Percentiles rank a stretch among this genome's conserved stretches.
Evolutionary conservation across 179 eudicot species (phyloP).

Genomic region (Carnegiea gigantea): DNA sequence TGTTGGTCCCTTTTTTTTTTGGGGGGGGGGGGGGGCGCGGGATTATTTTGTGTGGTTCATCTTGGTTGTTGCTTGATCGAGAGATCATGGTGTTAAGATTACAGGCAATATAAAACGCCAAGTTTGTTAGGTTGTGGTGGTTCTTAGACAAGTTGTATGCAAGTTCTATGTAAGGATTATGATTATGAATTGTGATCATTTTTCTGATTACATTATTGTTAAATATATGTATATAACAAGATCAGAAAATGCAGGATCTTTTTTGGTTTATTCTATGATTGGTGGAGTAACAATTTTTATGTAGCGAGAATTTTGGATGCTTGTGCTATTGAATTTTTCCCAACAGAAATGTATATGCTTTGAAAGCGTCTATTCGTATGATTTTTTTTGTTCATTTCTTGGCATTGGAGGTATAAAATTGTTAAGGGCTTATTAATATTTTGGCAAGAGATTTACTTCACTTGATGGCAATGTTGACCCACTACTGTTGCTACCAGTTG

Average conservation of each 20-base stretch:
- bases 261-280: not conserved
- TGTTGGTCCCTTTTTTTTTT: too few relatives aligned
- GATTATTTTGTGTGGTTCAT: too few relatives aligned
- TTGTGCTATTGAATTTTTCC: not conserved
- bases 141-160: too few relatives aligned
- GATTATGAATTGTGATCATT: not conserved
- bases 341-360: not conserved
- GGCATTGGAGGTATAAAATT: not conserved
- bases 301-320: not conserved
- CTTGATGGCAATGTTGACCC: not conserved
- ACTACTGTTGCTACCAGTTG: not conserved
- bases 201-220: not conserved
- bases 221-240: not conserved
- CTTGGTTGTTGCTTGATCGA: too few relatives aligned
- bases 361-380: not conserved
- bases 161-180: too few relatives aligned
- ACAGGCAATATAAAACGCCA: too few relatives aligned
- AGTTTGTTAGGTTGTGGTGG: too few relatives aligned
- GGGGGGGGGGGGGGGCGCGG: too few relatives aligned
- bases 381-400: not conserved
- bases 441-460: not conserved
- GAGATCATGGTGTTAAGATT: not conserved
- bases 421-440: not conserved
- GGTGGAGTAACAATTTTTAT: not conserved
- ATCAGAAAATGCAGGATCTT: not conserved